phyloP scores from a whole-genome alignment of 1,284 basidiomycete species.

The Ustilago loliicola region DNA sequence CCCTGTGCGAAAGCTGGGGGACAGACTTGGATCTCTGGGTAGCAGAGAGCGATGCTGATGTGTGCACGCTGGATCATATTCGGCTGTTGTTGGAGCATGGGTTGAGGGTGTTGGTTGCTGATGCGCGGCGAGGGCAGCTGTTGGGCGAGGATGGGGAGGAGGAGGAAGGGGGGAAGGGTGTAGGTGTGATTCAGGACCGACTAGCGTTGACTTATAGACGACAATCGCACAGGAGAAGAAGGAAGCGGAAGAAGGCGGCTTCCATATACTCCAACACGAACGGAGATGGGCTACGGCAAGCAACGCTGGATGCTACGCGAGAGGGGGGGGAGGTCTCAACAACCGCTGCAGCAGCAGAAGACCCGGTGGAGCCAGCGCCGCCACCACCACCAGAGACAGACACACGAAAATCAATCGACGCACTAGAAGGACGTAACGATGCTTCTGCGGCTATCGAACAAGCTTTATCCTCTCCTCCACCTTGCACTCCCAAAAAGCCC shows the following conservation, averaged over 20 bases:
- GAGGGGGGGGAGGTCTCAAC: not conserved
- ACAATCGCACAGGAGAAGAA: constrained; percentile 9
- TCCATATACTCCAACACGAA: not conserved
- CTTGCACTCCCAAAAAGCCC: constrained; percentile 12
- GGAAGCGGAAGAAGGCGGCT: constrained; percentile 23
- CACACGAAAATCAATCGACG: constrained; percentile 29
- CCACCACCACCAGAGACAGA: not conserved
- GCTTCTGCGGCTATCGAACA: constrained; percentile 13
- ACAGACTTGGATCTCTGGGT: constrained; percentile 18
- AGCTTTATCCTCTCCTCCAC: constrained; percentile 18
- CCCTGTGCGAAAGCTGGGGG: constrained; percentile 46
- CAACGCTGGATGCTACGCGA: not conserved
- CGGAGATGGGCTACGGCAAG: constrained; percentile 1
- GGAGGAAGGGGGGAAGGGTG: not conserved
- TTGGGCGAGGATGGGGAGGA: constrained; percentile 1
- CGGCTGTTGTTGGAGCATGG: constrained; percentile 30
- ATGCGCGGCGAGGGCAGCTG: constrained; percentile 16
- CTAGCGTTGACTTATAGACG: constrained; percentile 37
- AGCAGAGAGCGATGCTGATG: constrained; percentile 18
- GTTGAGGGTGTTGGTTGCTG: constrained; percentile 21
- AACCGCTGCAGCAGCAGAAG: not conserved
- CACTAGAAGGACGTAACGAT: constrained; percentile 28
- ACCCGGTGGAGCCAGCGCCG: not conserved
- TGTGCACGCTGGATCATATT: constrained; percentile 41
- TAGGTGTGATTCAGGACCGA: constrained; percentile 21